A percentile compares a stretch with the other conserved stretches of the same genome.
phyloP scores from a whole-genome alignment of 331 rosid species.

The Telfairia occidentalis region DNA sequence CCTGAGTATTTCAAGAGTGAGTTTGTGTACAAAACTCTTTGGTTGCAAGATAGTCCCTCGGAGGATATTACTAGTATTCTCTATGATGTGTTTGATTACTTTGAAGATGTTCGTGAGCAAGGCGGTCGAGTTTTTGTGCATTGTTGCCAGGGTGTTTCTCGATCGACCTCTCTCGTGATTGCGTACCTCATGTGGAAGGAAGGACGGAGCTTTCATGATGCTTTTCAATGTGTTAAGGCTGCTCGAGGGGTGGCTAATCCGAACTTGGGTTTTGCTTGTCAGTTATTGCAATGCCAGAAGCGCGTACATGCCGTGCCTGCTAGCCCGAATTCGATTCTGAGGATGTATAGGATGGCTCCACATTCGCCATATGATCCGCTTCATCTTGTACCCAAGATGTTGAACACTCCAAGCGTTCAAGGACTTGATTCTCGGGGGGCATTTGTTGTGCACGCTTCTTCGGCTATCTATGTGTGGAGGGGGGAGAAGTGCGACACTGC shows the following conservation, averaged over 20 bases:
- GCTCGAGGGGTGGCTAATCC: constrained; percentile 91
- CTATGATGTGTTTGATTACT: constrained; percentile 88
- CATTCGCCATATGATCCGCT: constrained; percentile 90
- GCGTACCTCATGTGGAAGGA: constrained; percentile 98
- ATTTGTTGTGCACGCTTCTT: constrained; percentile 64
- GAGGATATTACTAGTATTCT: constrained; percentile 88
- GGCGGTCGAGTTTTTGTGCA: constrained; percentile 85
- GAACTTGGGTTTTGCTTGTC: constrained; percentile 88
- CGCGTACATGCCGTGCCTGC: constrained; percentile 70
- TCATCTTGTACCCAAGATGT: constrained; percentile 80
- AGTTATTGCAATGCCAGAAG: constrained; percentile 84
- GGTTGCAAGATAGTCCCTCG: constrained; percentile 76
- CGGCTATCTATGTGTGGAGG: constrained; percentile 70
- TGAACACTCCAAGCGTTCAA: constrained; percentile 34
- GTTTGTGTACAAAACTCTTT: constrained; percentile 81
- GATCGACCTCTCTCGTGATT: constrained; percentile 75
- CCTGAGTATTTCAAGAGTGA: constrained; percentile 84
- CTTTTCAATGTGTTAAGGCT: constrained; percentile 79
- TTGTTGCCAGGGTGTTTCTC: constrained; percentile 85
- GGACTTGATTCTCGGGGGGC: constrained; percentile 97
- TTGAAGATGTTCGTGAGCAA: constrained; percentile 78
- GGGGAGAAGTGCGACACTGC: constrained; percentile 43
- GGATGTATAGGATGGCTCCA: constrained; percentile 89
- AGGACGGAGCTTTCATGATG: constrained; percentile 77
- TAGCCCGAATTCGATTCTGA: constrained; percentile 65